A percentile compares a stretch with the other conserved stretches of the same genome.
Conservation (phyloP, 768 basidiomycete species). For the Plicaturopsis crispa region DNA sequence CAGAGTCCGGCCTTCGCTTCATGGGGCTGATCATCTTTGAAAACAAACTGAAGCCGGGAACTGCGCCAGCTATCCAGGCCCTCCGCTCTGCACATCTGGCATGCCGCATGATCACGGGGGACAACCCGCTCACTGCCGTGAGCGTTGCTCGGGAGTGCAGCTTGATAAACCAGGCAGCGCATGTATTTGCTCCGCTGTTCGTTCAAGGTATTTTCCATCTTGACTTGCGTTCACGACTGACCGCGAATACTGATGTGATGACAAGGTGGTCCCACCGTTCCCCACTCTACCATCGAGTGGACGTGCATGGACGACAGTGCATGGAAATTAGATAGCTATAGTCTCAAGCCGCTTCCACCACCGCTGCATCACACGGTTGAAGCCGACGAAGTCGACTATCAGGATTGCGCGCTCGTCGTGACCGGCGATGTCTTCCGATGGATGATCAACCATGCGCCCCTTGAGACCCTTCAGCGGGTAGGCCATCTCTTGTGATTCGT, state of each 20-base stretch:
- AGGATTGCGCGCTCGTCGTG: constrained; percentile 86
- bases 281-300: constrained; percentile 75
- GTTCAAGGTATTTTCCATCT: constrained; percentile 64
- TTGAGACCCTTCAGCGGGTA: constrained; percentile 92
- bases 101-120: constrained; percentile 97
- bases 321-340: constrained; percentile 85
- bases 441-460: constrained; percentile 93
- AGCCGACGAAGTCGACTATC: constrained; percentile 61
- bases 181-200: constrained; percentile 84
- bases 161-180: constrained; percentile 79
- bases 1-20: constrained; percentile 85
- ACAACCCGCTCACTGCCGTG: constrained; percentile 93
- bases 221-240: neutral
- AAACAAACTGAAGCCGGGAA: constrained; percentile 92
- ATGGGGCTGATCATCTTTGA: constrained; percentile 96
- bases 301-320: constrained; percentile 80
- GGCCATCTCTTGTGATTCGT: constrained; percentile 15
- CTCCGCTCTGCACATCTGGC: constrained; percentile 86
- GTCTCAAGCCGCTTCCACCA: constrained; percentile 70
- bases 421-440: constrained; percentile 96
- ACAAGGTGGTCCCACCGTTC: too few relatives aligned
- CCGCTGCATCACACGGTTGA: constrained; percentile 68
- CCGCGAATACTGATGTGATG: neutral
- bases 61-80: constrained; percentile 82
- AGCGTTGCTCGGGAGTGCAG: constrained; percentile 94